A percentile compares a stretch with the other conserved stretches of the same genome.
These are phyloP conservation scores for Chaetomium olivaceum DNA, from an alignment of 2,329 filamentous ascomycete species.

Conservation along the genomic window DNA sequence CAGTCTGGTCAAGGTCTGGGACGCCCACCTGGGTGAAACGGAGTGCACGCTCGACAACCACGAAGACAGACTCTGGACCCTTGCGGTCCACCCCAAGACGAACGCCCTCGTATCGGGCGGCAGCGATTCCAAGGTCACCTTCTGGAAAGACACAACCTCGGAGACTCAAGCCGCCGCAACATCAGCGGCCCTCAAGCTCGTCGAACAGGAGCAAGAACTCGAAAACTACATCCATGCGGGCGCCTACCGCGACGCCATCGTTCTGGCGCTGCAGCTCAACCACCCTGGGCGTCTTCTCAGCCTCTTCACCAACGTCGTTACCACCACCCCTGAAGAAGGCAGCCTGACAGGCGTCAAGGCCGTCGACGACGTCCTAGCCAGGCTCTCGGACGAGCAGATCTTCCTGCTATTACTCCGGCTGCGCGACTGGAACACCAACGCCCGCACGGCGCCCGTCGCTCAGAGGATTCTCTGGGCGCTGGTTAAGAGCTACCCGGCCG, in stretches of 20 bases:
- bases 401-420: slow-evolving; percentile 78
- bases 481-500: slow-evolving; percentile 77
- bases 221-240: slow-evolving; percentile 88
- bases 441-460: slow-evolving; percentile 78
- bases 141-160: slow-evolving; percentile 91
- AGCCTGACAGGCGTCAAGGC: slow-evolving; percentile 65
- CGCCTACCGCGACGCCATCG: slow-evolving; percentile 91
- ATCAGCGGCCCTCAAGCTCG: slow-evolving; percentile 71
- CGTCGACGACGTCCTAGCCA: slow-evolving; percentile 82
- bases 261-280: slow-evolving; percentile 87
- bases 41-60: slow-evolving; percentile 95
- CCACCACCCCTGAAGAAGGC: slow-evolving; percentile 59
- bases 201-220: slow-evolving; percentile 89
- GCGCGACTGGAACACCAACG: slow-evolving; percentile 97
- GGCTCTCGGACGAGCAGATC: slow-evolving; percentile 80
- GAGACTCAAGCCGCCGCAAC: slow-evolving; percentile 75
- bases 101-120: slow-evolving; percentile 85
- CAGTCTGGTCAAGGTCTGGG: slow-evolving; percentile 95
- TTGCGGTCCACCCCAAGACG: slow-evolving; percentile 68
- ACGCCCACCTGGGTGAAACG: slow-evolving; percentile 78
- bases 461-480: slow-evolving; percentile 82
- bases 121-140: slow-evolving; percentile 88
- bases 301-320: slow-evolving; percentile 79
- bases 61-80: slow-evolving; percentile 90
- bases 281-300: slow-evolving; percentile 84